Conservation (phyloP, 495 filamentous ascomycete genomes). For the Xylaria bambusicola region DNA sequence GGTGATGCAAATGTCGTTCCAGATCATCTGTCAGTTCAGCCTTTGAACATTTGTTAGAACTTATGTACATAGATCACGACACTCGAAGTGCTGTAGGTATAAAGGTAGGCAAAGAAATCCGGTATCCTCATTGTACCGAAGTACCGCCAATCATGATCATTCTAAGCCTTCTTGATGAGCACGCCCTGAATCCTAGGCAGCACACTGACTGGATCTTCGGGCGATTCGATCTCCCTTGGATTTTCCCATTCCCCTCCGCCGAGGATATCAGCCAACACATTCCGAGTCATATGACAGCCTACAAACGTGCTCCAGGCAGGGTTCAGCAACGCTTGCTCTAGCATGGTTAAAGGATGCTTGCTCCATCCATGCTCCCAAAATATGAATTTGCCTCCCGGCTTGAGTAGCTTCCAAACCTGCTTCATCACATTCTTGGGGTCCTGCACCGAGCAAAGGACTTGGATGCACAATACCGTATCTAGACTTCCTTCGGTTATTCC, state of each 20-base stretch:
- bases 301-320: not conserved
- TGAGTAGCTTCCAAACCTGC: conserved; percentile 56
- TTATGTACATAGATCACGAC: no score
- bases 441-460: conserved; percentile 61
- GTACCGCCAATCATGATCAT: no score
- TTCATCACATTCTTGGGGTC: conserved; percentile 46
- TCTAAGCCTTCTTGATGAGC: not conserved
- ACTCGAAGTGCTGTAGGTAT: no score
- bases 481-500: conserved; percentile 44
- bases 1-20: no score
- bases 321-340: not conserved
- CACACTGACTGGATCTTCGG: not conserved
- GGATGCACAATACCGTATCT: conserved; percentile 59
- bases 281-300: not conserved
- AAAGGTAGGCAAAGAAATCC: no score
- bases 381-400: conserved; percentile 54
- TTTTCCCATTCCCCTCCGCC: not conserved
- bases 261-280: not conserved
- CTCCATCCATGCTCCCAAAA: conserved; percentile 49
- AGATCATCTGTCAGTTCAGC: no score
- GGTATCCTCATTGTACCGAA: no score
- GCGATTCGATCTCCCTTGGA: not conserved
- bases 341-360: conserved; percentile 29
- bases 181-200: not conserved
- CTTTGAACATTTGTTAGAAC: no score